Evolutionary conservation across 805 yeast genomes (phyloP).

Genomic region (Cyberlindnera mrakii): DNA sequence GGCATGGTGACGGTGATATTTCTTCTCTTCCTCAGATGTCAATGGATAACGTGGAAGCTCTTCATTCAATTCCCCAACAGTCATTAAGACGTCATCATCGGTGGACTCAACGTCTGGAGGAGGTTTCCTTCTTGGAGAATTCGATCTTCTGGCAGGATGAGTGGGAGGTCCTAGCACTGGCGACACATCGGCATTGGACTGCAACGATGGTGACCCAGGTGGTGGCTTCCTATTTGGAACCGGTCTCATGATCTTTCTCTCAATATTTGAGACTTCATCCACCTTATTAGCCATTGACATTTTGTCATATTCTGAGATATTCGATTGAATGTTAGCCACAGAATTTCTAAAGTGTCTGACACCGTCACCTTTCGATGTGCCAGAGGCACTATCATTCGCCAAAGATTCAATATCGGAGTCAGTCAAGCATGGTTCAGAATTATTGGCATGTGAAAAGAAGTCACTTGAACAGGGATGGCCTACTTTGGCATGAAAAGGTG

Average conservation of each 20-base stretch:
- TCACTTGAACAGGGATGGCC: slow-evolving; percentile 3
- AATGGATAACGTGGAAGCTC: slow-evolving; percentile 21
- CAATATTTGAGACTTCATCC: not conserved
- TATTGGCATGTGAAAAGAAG: slow-evolving; percentile 2
- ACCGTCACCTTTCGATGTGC: no score
- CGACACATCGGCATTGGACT: not conserved
- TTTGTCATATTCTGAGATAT: slow-evolving; percentile 1
- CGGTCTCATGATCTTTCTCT: not conserved
- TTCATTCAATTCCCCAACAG: slow-evolving; percentile 5
- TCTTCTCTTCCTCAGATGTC: slow-evolving; percentile 3
- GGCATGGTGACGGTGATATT: slow-evolving; percentile 5
- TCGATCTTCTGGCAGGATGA: slow-evolving; percentile 4
- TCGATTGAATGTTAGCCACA: slow-evolving; percentile 2
- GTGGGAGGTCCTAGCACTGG: not conserved
- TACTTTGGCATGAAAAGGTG: slow-evolving; percentile 12
- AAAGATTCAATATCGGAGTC: slow-evolving; percentile 6
- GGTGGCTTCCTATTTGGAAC: slow-evolving; percentile 20
- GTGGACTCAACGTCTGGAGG: slow-evolving; percentile 12
- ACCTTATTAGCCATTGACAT: not conserved
- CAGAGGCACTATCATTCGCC: slow-evolving; percentile 1
- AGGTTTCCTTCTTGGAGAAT: slow-evolving; percentile 22
- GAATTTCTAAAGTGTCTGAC: not conserved
- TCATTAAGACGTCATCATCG: slow-evolving; percentile 1
- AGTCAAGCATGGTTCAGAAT: slow-evolving; percentile 3
- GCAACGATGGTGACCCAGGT: slow-evolving; percentile 14